phyloP scores from a whole-genome alignment of 2,329 filamentous ascomycete species.

The Venturia nashicola region DNA sequence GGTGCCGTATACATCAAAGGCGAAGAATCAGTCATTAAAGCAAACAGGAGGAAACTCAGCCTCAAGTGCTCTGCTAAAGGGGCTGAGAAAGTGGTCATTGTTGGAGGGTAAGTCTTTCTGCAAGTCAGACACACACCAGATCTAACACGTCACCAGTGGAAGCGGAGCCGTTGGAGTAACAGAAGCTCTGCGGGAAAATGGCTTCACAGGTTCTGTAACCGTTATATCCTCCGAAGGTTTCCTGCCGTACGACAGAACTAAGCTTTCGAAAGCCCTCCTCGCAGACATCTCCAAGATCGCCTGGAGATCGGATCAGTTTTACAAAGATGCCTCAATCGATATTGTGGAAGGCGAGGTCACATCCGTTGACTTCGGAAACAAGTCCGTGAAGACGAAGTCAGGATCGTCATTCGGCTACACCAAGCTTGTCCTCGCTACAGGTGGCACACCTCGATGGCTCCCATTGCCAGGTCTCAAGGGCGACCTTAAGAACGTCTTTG shows the following conservation, averaged over 20 bases:
- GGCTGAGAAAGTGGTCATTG: conserved; percentile 60
- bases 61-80: conserved; percentile 54
- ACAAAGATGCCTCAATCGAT: conserved; percentile 48
- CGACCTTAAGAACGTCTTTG: conserved; percentile 75
- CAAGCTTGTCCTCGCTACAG: conserved; percentile 83
- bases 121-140: not conserved
- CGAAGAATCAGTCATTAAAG: conserved; percentile 66
- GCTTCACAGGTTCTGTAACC: conserved; percentile 69
- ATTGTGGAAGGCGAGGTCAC: conserved; percentile 50
- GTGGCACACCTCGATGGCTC: conserved; percentile 62
- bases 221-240: conserved; percentile 76
- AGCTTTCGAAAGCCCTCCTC: conserved; percentile 87
- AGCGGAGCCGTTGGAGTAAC: conserved; percentile 72
- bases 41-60: conserved; percentile 59
- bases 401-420: conserved; percentile 65
- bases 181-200: conserved; percentile 70
- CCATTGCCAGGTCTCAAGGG: conserved; percentile 74
- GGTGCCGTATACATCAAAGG: conserved; percentile 76
- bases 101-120: conserved; percentile 49
- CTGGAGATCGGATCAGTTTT: conserved; percentile 68
- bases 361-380: conserved; percentile 61
- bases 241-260: conserved; percentile 82
- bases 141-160: conserved; percentile 38
- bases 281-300: conserved; percentile 68
- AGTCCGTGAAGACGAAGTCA: conserved; percentile 61